phyloP scores from a whole-genome alignment of 768 basidiomycete genomes.

The Mycena rebaudengoi region DNA sequence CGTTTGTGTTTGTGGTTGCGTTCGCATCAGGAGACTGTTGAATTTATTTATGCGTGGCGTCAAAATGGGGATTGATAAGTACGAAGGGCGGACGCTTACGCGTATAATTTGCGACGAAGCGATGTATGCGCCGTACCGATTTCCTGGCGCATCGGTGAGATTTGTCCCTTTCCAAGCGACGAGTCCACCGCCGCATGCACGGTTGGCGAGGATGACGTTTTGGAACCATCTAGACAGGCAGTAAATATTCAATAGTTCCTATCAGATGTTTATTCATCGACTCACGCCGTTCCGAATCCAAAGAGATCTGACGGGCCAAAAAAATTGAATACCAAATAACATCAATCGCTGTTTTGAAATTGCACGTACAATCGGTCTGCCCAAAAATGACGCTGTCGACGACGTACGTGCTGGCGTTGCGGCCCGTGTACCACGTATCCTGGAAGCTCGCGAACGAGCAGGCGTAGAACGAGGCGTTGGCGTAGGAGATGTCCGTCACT shows the following conservation, averaged over 20 bases:
- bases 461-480: slow-evolving; percentile 74
- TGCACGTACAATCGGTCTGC: slow-evolving; percentile 64
- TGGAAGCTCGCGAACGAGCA: slow-evolving; percentile 69
- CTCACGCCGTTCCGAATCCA: slow-evolving; percentile 68
- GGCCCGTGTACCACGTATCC: slow-evolving; percentile 73
- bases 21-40: slow-evolving; percentile 68
- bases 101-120: slow-evolving; percentile 63
- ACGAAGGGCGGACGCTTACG: slow-evolving; percentile 42
- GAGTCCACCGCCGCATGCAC: slow-evolving; percentile 72
- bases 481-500: slow-evolving; percentile 67
- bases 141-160: slow-evolving; percentile 56
- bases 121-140: slow-evolving; percentile 66
- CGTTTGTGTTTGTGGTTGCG: slow-evolving; percentile 51
- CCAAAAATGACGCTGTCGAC: slow-evolving; percentile 71
- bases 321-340: too few relatives aligned
- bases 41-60: not conserved
- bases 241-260: not conserved
- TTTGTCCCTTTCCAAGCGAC: slow-evolving; percentile 72
- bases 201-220: slow-evolving; percentile 63
- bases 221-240: slow-evolving; percentile 62
- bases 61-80: not conserved
- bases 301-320: slow-evolving; percentile 54
- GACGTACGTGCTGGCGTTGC: slow-evolving; percentile 65
- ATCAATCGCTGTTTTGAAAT: too few relatives aligned
- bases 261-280: not conserved